Percentiles rank a stretch among this genome's conserved stretches.
Conservation (phyloP, 1,284 basidiomycete species). For the Chalciporus sp. region DNA sequence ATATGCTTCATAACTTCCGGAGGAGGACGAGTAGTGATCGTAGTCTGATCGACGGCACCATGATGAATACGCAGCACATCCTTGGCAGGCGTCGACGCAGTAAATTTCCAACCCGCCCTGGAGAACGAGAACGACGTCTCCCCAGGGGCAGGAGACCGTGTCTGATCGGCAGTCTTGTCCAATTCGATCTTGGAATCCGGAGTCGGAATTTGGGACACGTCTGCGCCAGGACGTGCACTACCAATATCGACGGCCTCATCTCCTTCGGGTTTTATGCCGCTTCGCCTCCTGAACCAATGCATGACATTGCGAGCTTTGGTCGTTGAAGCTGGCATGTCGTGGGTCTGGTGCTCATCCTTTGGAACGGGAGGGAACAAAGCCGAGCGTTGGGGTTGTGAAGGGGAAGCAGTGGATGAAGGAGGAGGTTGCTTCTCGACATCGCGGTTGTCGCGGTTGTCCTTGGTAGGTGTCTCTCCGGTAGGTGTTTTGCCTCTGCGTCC, state of each 20-base stretch:
- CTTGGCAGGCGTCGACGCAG: conserved; percentile 39
- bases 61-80: conserved; percentile 82
- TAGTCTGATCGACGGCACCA: conserved; percentile 92
- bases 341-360: conserved; percentile 30
- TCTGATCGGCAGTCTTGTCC: conserved; percentile 33
- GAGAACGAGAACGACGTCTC: conserved; percentile 37
- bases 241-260: conserved; percentile 32
- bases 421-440: conserved; percentile 37
- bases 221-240: conserved; percentile 20
- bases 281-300: conserved; percentile 79
- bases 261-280: conserved; percentile 54
- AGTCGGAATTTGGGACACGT: conserved; percentile 30
- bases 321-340: conserved; percentile 62
- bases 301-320: conserved; percentile 78
- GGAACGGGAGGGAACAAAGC: conserved; percentile 30
- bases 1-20: conserved; percentile 89
- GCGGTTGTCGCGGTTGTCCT: conserved; percentile 31
- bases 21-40: conserved; percentile 84
- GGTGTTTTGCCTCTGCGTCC: conserved; percentile 45
- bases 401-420: conserved; percentile 30
- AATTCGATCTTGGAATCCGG: conserved; percentile 30
- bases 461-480: conserved; percentile 37
- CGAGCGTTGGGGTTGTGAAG: conserved; percentile 27
- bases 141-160: conserved; percentile 22
- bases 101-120: conserved; percentile 35